Evolutionary conservation across 305 asterid species (phyloP).

Genomic region (Plantago lanceolata): DNA sequence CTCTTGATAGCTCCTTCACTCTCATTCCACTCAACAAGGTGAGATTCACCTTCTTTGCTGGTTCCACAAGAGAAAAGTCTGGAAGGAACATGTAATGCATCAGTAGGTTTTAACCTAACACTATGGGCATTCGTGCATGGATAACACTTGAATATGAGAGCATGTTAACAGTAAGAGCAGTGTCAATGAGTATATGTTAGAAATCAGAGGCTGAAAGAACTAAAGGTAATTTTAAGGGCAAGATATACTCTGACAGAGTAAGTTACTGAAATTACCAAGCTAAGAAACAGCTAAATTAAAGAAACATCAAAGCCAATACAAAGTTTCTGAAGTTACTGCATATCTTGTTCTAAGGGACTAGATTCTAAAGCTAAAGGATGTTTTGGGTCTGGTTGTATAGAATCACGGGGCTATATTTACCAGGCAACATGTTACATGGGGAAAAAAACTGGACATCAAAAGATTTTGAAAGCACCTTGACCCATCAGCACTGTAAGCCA

Average conservation of each 20-base stretch:
- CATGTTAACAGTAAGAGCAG: too few relatives aligned
- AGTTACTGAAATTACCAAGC: background rate
- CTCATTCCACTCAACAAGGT: constrained; percentile 88
- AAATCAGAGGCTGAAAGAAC: background rate
- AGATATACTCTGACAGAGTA: background rate
- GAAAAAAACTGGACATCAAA: constrained; percentile 12
- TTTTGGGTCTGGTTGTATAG: background rate
- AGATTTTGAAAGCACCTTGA: constrained; percentile 44
- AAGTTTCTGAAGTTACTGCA: background rate
- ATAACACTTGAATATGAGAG: background rate
- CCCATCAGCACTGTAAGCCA: constrained; percentile 89
- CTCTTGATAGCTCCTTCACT: constrained; percentile 90
- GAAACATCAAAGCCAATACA: background rate
- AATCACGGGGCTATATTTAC: background rate
- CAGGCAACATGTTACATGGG: constrained; percentile 2
- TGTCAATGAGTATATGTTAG: too few relatives aligned
- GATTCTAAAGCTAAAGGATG: background rate
- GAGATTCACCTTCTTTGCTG: constrained; percentile 81
- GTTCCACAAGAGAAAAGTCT: constrained; percentile 90
- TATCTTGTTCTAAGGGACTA: background rate
- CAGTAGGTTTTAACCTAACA: background rate
- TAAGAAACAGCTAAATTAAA: background rate
- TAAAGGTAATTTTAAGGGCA: background rate
- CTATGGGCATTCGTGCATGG: background rate
- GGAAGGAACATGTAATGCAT: constrained; percentile 19